Evolutionary conservation across 106 monocot species (phyloP).

Genomic region (Dioscorea alata): DNA sequence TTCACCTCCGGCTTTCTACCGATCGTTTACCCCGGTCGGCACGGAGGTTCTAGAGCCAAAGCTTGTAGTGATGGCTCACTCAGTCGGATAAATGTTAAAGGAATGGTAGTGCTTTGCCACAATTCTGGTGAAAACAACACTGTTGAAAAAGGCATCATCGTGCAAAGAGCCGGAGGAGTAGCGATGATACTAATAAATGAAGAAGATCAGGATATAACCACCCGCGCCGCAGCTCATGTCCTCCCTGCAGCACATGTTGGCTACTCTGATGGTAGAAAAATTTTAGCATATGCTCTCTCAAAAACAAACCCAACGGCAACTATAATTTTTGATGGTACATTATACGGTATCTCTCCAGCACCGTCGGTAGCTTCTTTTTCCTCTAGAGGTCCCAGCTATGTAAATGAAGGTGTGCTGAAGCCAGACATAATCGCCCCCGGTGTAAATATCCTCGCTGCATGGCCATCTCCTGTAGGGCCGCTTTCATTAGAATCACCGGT

Average conservation of each 20-base stretch:
- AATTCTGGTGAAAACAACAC: not conserved
- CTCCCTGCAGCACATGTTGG: slow-evolving; percentile 6
- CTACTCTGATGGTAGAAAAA: slow-evolving; percentile 1
- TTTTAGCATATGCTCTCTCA: not conserved
- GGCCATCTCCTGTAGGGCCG: not conserved
- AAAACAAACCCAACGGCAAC: not conserved
- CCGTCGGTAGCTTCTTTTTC: slow-evolving; percentile 11
- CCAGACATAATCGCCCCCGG: slow-evolving; percentile 11
- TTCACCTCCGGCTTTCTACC: slow-evolving; percentile 1
- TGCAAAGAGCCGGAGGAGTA: slow-evolving; percentile 30
- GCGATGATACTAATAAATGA: slow-evolving; percentile 30
- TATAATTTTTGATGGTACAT: slow-evolving; percentile 4
- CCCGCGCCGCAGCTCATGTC: not conserved
- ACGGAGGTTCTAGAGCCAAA: not conserved
- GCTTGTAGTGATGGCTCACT: not conserved
- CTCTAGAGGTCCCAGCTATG: slow-evolving; percentile 10
- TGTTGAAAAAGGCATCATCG: slow-evolving; percentile 5
- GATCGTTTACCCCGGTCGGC: slow-evolving; percentile 11
- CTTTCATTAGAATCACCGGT: not conserved
- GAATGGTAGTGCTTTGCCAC: slow-evolving; percentile 14
- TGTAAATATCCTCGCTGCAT: slow-evolving; percentile 13
- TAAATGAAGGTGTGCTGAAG: slow-evolving; percentile 11
- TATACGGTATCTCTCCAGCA: not conserved
- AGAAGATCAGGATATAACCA: not conserved
- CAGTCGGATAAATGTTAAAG: not conserved